A percentile compares a stretch with the other conserved stretches of the same genome.
Evolutionary conservation across 192 early-diverging fungal species (phyloP).

Genomic region (Spizellomyces sp.): DNA sequence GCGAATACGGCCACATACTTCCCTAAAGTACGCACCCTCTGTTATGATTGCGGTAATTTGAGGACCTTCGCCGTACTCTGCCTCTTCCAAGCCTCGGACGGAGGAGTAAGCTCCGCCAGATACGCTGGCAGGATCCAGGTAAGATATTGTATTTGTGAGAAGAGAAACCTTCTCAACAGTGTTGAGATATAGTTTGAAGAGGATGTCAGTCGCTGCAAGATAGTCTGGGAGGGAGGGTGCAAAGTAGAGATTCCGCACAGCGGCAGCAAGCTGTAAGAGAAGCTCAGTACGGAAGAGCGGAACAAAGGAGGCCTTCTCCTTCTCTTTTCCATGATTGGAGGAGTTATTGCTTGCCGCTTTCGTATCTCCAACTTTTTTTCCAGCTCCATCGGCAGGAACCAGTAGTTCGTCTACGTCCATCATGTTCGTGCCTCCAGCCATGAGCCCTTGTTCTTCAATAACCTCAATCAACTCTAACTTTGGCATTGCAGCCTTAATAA

Average conservation of each 20-base stretch:
- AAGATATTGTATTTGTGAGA: constrained; percentile 54
- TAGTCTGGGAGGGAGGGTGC: constrained; percentile 52
- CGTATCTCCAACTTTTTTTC: not conserved
- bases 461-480: constrained; percentile 36
- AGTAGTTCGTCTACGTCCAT: constrained; percentile 23
- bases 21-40: constrained; percentile 59
- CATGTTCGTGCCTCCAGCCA: not conserved
- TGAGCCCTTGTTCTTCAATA: constrained; percentile 40
- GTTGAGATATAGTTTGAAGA: constrained; percentile 51
- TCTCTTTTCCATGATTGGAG: not conserved
- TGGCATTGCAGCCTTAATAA: constrained; percentile 31
- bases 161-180: constrained; percentile 46
- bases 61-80: constrained; percentile 57
- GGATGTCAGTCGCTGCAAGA: constrained; percentile 44
- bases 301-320: constrained; percentile 6
- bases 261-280: constrained; percentile 32
- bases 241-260: constrained; percentile 44
- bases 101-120: constrained; percentile 48
- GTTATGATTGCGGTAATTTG: constrained; percentile 52
- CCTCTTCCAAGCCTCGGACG: constrained; percentile 51
- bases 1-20: constrained; percentile 59
- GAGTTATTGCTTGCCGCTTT: not conserved
- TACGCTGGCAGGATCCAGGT: constrained; percentile 48
- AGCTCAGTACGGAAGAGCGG: constrained; percentile 58
- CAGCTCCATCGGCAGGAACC: not conserved